phyloP scores from a whole-genome alignment of 2,329 filamentous ascomycete genomes.

The Cercospora citrullina region DNA sequence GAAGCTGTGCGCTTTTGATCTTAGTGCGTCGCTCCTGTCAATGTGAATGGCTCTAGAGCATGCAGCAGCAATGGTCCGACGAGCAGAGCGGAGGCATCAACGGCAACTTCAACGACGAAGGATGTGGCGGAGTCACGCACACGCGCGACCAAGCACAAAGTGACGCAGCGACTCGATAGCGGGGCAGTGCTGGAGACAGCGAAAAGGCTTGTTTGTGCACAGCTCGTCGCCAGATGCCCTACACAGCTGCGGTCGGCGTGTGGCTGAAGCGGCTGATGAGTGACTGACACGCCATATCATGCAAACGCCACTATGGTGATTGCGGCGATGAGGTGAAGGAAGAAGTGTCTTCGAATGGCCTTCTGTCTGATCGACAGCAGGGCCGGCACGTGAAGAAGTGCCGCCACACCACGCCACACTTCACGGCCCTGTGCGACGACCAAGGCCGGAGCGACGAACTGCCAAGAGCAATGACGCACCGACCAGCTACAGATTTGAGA shows the following conservation, averaged over 20 bases:
- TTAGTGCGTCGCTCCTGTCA: not conserved
- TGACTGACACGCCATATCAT: not conserved
- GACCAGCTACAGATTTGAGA: not conserved
- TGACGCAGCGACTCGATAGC: not conserved
- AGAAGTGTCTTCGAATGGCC: not conserved
- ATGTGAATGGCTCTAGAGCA: not conserved
- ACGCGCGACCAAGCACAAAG: not conserved
- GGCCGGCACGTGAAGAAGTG: not conserved
- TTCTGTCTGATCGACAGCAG: not conserved
- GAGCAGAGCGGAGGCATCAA: not conserved
- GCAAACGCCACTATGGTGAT: not conserved
- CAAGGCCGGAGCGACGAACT: not conserved
- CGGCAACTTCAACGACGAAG: not conserved
- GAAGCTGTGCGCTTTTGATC: not conserved
- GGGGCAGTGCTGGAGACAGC: slow-evolving; percentile 4
- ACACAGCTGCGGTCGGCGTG: not conserved
- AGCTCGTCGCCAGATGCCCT: not conserved
- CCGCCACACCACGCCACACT: not conserved
- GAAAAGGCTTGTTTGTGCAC: slow-evolving; percentile 5
- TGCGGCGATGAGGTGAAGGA: not conserved
- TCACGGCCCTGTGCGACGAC: not conserved
- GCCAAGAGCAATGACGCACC: not conserved
- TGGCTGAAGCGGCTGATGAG: slow-evolving; percentile 3
- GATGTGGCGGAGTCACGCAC: slow-evolving; percentile 9
- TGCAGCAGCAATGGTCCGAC: not conserved